phyloP scores from a whole-genome alignment of 2,329 filamentous ascomycete species.

The Penicillium polonicum region DNA sequence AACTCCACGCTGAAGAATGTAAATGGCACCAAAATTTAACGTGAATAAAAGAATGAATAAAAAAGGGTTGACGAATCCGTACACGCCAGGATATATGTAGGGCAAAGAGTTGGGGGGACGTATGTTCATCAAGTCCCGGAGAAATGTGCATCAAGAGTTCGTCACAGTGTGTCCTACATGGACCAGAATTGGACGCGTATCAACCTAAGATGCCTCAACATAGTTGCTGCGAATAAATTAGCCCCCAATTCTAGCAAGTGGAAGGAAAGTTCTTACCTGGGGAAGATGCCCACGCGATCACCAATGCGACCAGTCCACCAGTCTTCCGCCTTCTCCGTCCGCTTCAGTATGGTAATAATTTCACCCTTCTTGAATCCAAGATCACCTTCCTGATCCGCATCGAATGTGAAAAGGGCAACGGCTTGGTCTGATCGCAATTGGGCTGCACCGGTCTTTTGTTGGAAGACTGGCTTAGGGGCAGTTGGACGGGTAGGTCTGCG shows the following conservation, averaged over 20 bases:
- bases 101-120: slow-evolving; percentile 11
- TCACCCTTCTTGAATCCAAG: slow-evolving; percentile 97
- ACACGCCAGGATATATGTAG: slow-evolving; percentile 23
- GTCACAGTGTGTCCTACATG: slow-evolving; percentile 24
- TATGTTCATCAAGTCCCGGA: slow-evolving; percentile 9
- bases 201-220: slow-evolving; percentile 34
- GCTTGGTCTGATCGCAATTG: slow-evolving; percentile 68
- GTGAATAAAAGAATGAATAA: not conserved
- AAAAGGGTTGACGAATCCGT: slow-evolving; percentile 7
- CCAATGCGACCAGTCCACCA: slow-evolving; percentile 98
- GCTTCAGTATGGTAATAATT: slow-evolving; percentile 89
- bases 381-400: slow-evolving; percentile 89
- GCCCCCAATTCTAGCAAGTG: not conserved
- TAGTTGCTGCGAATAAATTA: slow-evolving; percentile 35
- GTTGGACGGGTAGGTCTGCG: slow-evolving; percentile 73
- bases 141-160: slow-evolving; percentile 17
- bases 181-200: slow-evolving; percentile 14
- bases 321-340: slow-evolving; percentile 88
- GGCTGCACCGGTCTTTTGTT: slow-evolving; percentile 41
- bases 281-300: slow-evolving; percentile 84
- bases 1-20: slow-evolving; percentile 24
- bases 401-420: slow-evolving; percentile 88
- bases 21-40: slow-evolving; percentile 5
- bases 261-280: slow-evolving; percentile 56
- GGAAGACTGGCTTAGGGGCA: slow-evolving; percentile 85